Percentiles rank a stretch among this genome's conserved stretches.
phyloP scores from a whole-genome alignment of 345 rosid species.

The Gossypium mustelinum region DNA sequence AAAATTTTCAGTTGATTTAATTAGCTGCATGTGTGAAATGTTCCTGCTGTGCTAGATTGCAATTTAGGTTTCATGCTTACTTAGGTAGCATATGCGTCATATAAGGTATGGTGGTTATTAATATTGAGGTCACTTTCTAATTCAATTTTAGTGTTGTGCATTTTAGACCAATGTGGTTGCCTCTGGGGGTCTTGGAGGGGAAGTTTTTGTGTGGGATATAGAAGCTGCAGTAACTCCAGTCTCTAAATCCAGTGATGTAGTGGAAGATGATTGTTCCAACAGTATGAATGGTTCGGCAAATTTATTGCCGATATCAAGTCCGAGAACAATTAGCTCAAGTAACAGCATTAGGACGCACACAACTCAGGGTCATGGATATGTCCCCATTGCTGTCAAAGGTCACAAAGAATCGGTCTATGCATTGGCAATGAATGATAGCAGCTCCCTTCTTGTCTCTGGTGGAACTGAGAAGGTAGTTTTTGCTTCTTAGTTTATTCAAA shows the following conservation, averaged over 20 bases:
- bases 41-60: constrained; percentile 20
- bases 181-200: constrained; percentile 99
- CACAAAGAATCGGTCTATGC: constrained; percentile 99
- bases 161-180: constrained; percentile 94
- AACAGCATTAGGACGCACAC: constrained; percentile 67
- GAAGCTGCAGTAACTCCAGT: constrained; percentile 83
- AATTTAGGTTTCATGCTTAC: constrained; percentile 16
- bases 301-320: constrained; percentile 60
- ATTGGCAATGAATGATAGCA: constrained; percentile 90
- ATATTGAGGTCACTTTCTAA: constrained; percentile 47
- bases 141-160: constrained; percentile 50
- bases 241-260: constrained; percentile 62
- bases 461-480: constrained; percentile 92
- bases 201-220: constrained; percentile 98
- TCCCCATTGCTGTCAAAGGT: constrained; percentile 85
- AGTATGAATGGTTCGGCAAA: constrained; percentile 58
- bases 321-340: constrained; percentile 78
- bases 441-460: constrained; percentile 91
- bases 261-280: constrained; percentile 74
- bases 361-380: constrained; percentile 69
- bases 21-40: constrained; percentile 26
- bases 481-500: neutral
- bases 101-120: constrained; percentile 7
- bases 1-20: constrained; percentile 24
- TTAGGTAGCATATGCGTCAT: constrained; percentile 5